phyloP scores from a whole-genome alignment of 2,329 filamentous ascomycete genomes.

The Pezicula neosporulosa region DNA sequence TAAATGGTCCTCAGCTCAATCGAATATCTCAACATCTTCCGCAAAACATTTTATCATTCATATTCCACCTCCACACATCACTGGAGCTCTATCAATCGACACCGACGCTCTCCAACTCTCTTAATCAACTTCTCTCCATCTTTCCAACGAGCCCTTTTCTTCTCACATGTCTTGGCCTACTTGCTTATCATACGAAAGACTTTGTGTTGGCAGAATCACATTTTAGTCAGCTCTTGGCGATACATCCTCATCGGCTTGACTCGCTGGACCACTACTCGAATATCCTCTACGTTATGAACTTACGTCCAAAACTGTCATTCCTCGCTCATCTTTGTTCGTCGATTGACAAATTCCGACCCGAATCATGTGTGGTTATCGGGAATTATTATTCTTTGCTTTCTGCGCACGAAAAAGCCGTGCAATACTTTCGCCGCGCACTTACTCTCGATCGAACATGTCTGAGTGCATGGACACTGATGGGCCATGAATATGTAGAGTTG shows the following conservation, averaged over 20 bases:
- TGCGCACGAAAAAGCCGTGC: conserved; percentile 94
- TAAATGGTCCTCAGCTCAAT: conserved; percentile 55
- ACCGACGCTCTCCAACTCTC: conserved; percentile 66
- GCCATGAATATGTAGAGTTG: conserved; percentile 96
- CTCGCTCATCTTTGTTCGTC: conserved; percentile 86
- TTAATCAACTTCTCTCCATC: conserved; percentile 75
- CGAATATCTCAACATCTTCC: conserved; percentile 71
- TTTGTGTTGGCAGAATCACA: conserved; percentile 64
- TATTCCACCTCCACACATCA: conserved; percentile 88
- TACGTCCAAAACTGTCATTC: conserved; percentile 86
- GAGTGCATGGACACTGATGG: conserved; percentile 97
- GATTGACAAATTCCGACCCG: conserved; percentile 92
- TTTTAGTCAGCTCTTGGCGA: conserved; percentile 77
- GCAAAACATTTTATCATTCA: conserved; percentile 86
- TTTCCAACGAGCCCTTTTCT: conserved; percentile 89
- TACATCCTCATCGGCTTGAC: conserved; percentile 73
- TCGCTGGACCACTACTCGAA: conserved; percentile 95
- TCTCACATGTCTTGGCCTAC: conserved; percentile 81
- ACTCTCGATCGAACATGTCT: conserved; percentile 88
- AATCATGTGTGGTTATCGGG: conserved; percentile 94
- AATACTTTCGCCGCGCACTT: conserved; percentile 92
- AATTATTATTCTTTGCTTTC: conserved; percentile 96
- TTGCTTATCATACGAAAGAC: conserved; percentile 88
- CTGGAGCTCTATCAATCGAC: conserved; percentile 90
- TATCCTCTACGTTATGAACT: conserved; percentile 89